phyloP scores from a whole-genome alignment of 192 early-diverging fungal species.

The Podila epicladia region DNA sequence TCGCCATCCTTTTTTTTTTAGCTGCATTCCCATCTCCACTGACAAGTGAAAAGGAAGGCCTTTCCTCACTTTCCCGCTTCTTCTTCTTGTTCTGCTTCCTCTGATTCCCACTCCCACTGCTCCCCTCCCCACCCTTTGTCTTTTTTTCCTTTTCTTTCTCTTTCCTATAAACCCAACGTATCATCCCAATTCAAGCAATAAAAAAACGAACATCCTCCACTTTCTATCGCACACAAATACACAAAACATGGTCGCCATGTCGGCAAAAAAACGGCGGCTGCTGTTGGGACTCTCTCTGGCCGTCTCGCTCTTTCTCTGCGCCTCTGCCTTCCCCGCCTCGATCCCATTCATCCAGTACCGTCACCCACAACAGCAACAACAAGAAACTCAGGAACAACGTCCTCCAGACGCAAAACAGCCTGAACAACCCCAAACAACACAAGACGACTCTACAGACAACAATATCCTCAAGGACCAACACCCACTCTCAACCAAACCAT shows the following conservation, averaged over 20 bases:
- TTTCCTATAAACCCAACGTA: background rate
- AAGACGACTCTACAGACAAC: too few species aligned
- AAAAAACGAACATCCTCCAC: background rate
- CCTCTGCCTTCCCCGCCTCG: slow-evolving; percentile 18
- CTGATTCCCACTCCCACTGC: background rate
- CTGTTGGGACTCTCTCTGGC: slow-evolving; percentile 28
- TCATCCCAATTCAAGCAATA: background rate
- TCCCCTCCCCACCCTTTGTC: background rate
- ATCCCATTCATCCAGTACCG: background rate
- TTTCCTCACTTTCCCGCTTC: background rate
- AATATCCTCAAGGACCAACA: too few species aligned
- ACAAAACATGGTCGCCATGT: background rate
- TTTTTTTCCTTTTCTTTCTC: background rate
- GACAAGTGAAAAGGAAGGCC: background rate
- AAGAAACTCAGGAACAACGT: too few species aligned
- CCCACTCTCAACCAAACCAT: too few species aligned
- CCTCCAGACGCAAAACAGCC: too few species aligned
- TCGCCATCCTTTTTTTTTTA: slow-evolving; percentile 1
- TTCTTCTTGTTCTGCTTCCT: background rate
- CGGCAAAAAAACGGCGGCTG: background rate
- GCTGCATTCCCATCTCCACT: slow-evolving; percentile 10
- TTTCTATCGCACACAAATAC: background rate
- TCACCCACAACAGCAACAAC: background rate
- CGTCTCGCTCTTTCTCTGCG: slow-evolving; percentile 11
- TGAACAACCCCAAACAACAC: too few species aligned